Evolutionary conservation across 2,329 filamentous ascomycete species (phyloP), one percentile per base, ranked within the genome.

Genomic region (Aspergillus hortae): DNA sequence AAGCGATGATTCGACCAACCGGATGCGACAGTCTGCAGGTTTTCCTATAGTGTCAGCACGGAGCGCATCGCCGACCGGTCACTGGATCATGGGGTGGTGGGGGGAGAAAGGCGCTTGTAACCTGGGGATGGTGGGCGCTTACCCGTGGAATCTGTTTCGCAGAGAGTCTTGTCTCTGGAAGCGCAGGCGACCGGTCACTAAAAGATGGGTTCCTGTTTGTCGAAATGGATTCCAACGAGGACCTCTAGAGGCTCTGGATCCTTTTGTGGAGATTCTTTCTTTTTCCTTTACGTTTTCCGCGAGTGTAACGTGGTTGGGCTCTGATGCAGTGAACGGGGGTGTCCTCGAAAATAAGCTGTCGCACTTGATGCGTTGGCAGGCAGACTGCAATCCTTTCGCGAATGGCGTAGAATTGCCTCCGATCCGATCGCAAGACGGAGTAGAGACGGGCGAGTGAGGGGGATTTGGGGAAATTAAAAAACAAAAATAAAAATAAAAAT

Each of bases 291-390:
- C 27, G 27, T 30, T 30, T 30, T 30, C 27, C 27, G 27, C 50
- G 60, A 62, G 61, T 68, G 67, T 69, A 69, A 71, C 67, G 67
- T 70, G 68, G 71, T 75, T 74, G 72, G 72, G 73, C 72, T 71
- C 64, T 68, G 68, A 69, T 73, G 73, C 73, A 75, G 69, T 59
- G 61, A 61, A 64, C 59, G 60, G 62, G 66, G 68, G 61, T 67
- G 62, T 63, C 62, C 58, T 63, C 66, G 64, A 30, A 30, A 30
- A 66, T 59, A 59, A 61, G 57, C 61, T 56, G 59, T 59, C 55
- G 61, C 55, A 62, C 61, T 64, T 67, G 70, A 74, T 75, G 72
- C 65, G 72, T 73, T 74, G 73, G 73, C 72, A 71, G 56, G 59
- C 54, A 55, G 57, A 61, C 53, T 52, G 55, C 57, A 51, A 58